phyloP scores from a whole-genome alignment of 2,329 filamentous ascomycete genomes.

The Blastomyces parvus region DNA sequence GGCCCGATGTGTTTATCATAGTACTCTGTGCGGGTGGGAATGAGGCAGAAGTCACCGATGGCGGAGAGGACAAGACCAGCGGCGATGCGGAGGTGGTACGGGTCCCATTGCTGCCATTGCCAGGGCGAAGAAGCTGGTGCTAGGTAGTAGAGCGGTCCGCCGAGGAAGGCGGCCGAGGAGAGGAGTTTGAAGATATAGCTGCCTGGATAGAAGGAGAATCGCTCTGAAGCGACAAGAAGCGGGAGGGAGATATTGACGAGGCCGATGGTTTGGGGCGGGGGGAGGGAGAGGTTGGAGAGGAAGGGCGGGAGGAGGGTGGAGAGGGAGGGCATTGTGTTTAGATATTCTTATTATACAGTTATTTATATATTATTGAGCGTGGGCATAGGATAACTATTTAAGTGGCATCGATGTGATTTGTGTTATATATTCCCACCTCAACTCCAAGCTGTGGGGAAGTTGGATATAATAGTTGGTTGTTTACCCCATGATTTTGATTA shows the following conservation, averaged over 20 bases:
- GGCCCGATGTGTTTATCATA: slow-evolving; percentile 6
- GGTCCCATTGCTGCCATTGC: slow-evolving; percentile 12
- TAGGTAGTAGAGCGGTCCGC: slow-evolving; percentile 17
- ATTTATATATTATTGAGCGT: background rate
- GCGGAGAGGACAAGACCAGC: slow-evolving; percentile 21
- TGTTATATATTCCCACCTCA: too few species aligned
- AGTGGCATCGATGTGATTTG: too few species aligned
- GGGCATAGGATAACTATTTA: too few species aligned
- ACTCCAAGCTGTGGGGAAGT: background rate
- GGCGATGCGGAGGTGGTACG: slow-evolving; percentile 18
- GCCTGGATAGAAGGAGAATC: slow-evolving; percentile 20
- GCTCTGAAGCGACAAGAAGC: slow-evolving; percentile 21
- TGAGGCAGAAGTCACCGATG: slow-evolving; percentile 21
- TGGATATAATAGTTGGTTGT: too few species aligned
- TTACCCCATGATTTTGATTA: too few species aligned
- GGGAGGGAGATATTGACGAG: slow-evolving; percentile 22
- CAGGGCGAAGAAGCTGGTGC: slow-evolving; percentile 13
- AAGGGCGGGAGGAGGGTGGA: slow-evolving; percentile 1
- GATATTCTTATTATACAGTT: background rate
- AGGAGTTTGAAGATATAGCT: slow-evolving; percentile 24
- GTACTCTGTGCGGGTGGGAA: slow-evolving; percentile 22
- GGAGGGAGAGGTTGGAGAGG: slow-evolving; percentile 17
- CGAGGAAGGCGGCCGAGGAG: slow-evolving; percentile 23
- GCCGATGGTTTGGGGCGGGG: slow-evolving; percentile 14
- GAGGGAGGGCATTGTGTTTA: background rate